Base-by-base conservation (phyloP, 768 basidiomycete species). In the Cytidiella melzeri region DNA sequence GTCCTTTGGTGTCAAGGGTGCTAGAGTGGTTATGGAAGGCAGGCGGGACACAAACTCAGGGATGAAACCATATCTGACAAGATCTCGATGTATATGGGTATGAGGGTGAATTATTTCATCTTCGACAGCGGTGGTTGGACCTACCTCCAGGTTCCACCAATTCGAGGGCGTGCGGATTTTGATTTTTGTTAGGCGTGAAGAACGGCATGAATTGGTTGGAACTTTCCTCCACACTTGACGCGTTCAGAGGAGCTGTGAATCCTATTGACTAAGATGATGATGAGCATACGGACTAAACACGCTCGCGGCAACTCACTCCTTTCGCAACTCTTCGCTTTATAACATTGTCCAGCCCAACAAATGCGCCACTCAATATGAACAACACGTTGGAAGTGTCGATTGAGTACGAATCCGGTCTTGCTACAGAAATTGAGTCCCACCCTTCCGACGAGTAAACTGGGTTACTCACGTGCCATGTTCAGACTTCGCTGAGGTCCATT, bases 311-410 rank as follows among this genome's bases (percentile, higher is more conserved):
- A 73, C 87, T 56, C 63, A 93, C 92, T 5, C 92, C 92, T 69
- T 91, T 92, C 10, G 84, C 81, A 10, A 92, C 73, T 34, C 93
- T 75, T 46, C 83, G 73, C 62, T 83, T 84, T 54, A 98, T 81
- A 21, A 97, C 68, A 44, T 73, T 79, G 38, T 96, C 93, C 43
- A 97, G 68, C 0, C 94, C 94, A 9, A 96, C 92, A 61, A 96
- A 96, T 1, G 95, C 95, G 1, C 95, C 95, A 43, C 92, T 93
- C 10, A 95, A 64, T 52, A 98, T 87, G 67, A 98, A 98, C n/a
- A 98, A 70, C 21, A 97, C 80, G 58, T 97, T 93, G 6, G 86
- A 81, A 0, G 92, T 95, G 64, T 93, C 87, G 30, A 93, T 83
- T 45, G 82, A 79, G 57, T 81, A 87, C 11, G 74, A 69, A 40